Base-by-base conservation (phyloP, 2,329 filamentous ascomycete genomes). In the Dactylonectria macrodidyma region DNA sequence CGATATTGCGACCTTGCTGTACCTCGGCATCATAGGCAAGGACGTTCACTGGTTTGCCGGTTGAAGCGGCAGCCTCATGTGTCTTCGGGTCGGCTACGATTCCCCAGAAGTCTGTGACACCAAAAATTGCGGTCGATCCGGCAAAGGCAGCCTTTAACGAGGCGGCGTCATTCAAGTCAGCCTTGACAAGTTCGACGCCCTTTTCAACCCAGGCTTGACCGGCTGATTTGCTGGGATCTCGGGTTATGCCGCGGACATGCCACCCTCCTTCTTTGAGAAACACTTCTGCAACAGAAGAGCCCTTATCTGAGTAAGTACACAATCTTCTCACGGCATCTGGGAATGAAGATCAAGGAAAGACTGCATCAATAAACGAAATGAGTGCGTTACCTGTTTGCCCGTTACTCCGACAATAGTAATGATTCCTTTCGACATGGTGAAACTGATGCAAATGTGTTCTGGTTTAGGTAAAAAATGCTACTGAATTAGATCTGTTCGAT, bases 61-160 rank as follows among this genome's bases (percentile, higher is more conserved):
- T n/a, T 2, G 50, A 11, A 8, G 50, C 50, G n/a, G 50, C 60
- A 30, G 30, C 26, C 1, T 58, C 61, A 22, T 63, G 48, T 51
- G 54, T 34, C 16, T 63, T 63, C 9, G 24, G 52, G 12, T 26
- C 61, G 24, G 10, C 34, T 12, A n/a, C 46, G 16, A 34, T 34
- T 10, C 50, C 50, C 50, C 50, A 63, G 11, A 63, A 63, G 54
- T 58, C 54, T 1, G 61, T 63, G 7, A 63, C 61, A 1, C 52
- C 61, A 8, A 22, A 63, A 33, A 63, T 63, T 3, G 46, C 38
- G 16, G 55, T 36, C 5, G 61, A 63, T 2, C 54, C 61, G 10
- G 46, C 52, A 44, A 63, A 58, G 24, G 61, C 61, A 11, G 46
- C 12, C 46, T 63, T 63, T 9, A 63, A 34, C 7, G 61, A 63